Base-by-base conservation (phyloP, 2,329 filamentous ascomycete genomes). In the Elsinoe arachidis region DNA sequence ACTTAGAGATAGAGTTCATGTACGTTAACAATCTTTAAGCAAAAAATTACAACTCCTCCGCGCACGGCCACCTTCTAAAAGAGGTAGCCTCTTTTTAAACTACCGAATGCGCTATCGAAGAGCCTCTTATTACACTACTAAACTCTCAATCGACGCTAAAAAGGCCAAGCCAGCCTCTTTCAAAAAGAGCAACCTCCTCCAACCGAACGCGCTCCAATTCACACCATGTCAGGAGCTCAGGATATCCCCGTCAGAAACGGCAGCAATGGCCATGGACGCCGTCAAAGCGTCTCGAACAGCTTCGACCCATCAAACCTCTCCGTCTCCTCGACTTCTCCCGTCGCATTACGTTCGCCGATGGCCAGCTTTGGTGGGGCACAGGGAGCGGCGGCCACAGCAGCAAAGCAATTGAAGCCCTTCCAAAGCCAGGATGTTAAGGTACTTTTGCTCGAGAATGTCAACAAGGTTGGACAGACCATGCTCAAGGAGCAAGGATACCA, bases 401-500 rank as follows among this genome's bases (percentile, higher is more conserved):
- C 76, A 9, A 96, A 96, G 75, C 86, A 86, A 64, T 77, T 99
- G 64, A 96, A 96, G 77, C 93, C 93, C 14, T 99, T 99, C 75
- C 86, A 92, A 69, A 93, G 90, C 19, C 85, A 92, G 69, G 92
- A 97, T 69, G 90, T 99, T 75, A 97, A 96, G 77, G 95, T 99
- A 58, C 76, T 99, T 58, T 80, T 99, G 15, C 78, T 99, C 33
- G 93, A 99, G 72, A 99, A 97, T 74, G 88, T 99, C 68, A 99
- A 99, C 72, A 78, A 89, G 73, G 89, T 90, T 21, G 93, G 93
- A 12, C 82, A 84, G 66, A 85, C 95, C 47, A 91, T 96, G 58
- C 78, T 99, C 58, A 82, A 76, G 58, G 79, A 77, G 58, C 91
- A 99, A 74, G 93, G 93, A 59, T 99, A 99, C 72, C 93, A 99